Base-by-base conservation (phyloP, 2,329 filamentous ascomycete genomes). In the Hyphodiscus sp. region DNA sequence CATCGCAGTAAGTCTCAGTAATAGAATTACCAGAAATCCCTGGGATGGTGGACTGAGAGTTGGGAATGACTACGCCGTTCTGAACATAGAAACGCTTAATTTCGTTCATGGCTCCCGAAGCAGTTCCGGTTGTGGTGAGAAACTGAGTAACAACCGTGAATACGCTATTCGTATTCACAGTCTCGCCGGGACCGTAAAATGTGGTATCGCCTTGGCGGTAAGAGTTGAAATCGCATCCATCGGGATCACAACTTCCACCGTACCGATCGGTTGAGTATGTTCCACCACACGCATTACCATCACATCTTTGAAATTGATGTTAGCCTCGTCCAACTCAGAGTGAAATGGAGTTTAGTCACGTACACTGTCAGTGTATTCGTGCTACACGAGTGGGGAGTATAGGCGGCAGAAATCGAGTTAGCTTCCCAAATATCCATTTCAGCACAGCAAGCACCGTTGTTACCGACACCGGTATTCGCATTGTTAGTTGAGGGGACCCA, bases 391-490 rank as follows among this genome's bases (percentile, higher is more conserved):
- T 84, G 80, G 20, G 81, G 79, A 8, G 81, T 84, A 59, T 74
- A 73, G 20, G 80, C 81, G 19, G 72, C 74, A 20, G 80, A 75
- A 62, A 80, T 74, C 51, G 70, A 75, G 71, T 84, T 83, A 49
- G 80, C 79, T 68, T 84, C 81, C 80, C 80, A 83, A 65, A 83
- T 75, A 63, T 86, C 83, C 77, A 87, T 83, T 69, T 86, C 83
- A 42, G 77, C 70, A 67, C 83, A 86, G 76, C 83, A 86, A 42
- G 81, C 74, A 58, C 83, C 83, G 49, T 76, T 71, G 43, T 70
- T 68, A 38, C 78, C 79, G 18, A 69, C 65, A 53, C 80, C 80
- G 20, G 76, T 72, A 65, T 81, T 81, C 52, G 67, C 61, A 64
- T 79, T 75, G 54, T 70, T 77, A 26, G 57, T 53, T 1, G 75